Evolutionary conservation across 2,329 filamentous ascomycete genomes (phyloP).

Genomic region (Paradendryphiella salina): DNA sequence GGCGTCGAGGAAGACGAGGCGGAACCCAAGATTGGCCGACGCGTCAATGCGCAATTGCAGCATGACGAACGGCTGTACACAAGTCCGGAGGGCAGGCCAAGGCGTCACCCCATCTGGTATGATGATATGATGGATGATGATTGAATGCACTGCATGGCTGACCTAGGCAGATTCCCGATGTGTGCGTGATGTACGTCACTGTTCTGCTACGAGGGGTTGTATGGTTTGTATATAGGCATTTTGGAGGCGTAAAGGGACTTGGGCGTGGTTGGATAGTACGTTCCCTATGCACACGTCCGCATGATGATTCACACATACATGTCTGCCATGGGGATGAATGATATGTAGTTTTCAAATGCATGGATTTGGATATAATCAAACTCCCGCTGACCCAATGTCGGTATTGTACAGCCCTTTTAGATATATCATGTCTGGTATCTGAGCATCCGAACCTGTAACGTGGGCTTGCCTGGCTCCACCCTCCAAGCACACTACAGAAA

Average conservation of each 20-base stretch:
- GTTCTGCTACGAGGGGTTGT: background rate
- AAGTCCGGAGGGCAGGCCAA: constrained; percentile 21
- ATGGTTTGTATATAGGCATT: constrained; percentile 5
- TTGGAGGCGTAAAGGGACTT: background rate
- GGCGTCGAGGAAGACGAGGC: constrained; percentile 64
- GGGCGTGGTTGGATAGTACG: background rate
- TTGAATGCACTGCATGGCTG: constrained; percentile 13
- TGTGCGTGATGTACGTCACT: background rate
- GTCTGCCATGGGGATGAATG: background rate
- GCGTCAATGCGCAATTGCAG: constrained; percentile 45
- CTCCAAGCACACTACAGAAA: constrained; percentile 18
- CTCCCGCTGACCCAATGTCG: constrained; percentile 41
- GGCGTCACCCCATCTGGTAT: constrained; percentile 30
- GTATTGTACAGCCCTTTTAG: constrained; percentile 39
- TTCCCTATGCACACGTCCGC: no score
- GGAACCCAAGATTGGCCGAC: constrained; percentile 40
- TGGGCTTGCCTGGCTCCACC: background rate
- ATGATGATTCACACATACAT: background rate
- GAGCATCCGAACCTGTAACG: constrained; percentile 5
- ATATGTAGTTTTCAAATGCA: constrained; percentile 16
- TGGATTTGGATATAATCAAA: constrained; percentile 43
- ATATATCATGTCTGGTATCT: constrained; percentile 13
- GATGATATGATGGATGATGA: constrained; percentile 39
- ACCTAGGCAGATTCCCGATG: constrained; percentile 5
- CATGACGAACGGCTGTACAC: constrained; percentile 45